phyloP scores from a whole-genome alignment of 306 rosid species.

The Mucuna pruriens region DNA sequence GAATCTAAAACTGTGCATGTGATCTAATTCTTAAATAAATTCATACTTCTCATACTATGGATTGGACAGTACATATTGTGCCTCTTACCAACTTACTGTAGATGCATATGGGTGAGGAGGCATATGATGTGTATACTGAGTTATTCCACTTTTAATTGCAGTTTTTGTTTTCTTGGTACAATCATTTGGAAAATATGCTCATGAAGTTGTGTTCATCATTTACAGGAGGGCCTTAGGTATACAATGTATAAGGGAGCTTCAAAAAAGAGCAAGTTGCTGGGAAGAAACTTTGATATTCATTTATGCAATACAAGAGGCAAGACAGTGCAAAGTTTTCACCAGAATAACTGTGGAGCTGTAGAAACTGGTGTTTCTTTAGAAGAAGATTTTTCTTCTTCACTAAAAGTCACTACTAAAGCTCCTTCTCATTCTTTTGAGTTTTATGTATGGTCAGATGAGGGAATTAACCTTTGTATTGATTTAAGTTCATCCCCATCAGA shows the following conservation, averaged over 20 bases:
- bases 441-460: conserved; percentile 70
- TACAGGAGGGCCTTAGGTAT: conserved; percentile 25
- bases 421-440: conserved; percentile 61
- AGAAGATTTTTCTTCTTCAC: conserved; percentile 46
- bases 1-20: not conserved
- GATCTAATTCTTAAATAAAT: not conserved
- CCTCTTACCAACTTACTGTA: not conserved
- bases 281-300: conserved; percentile 25
- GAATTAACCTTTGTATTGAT: conserved; percentile 68
- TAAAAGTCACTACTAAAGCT: conserved; percentile 43
- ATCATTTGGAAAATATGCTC: conserved; percentile 3
- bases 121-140: not conserved
- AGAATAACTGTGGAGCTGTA: conserved; percentile 28
- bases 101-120: not conserved
- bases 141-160: not conserved
- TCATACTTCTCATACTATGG: not conserved
- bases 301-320: not conserved
- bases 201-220: not conserved
- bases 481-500: conserved; percentile 73
- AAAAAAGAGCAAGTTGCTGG: conserved; percentile 11
- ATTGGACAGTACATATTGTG: not conserved
- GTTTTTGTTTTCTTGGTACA: conserved; percentile 12
- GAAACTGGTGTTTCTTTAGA: conserved; percentile 40
- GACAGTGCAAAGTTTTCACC: conserved; percentile 24
- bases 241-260: conserved; percentile 27